These are phyloP conservation scores for Saksenaea vasiformis DNA, from an alignment of 371 early-diverging fungal species.

Conservation along the genomic window DNA sequence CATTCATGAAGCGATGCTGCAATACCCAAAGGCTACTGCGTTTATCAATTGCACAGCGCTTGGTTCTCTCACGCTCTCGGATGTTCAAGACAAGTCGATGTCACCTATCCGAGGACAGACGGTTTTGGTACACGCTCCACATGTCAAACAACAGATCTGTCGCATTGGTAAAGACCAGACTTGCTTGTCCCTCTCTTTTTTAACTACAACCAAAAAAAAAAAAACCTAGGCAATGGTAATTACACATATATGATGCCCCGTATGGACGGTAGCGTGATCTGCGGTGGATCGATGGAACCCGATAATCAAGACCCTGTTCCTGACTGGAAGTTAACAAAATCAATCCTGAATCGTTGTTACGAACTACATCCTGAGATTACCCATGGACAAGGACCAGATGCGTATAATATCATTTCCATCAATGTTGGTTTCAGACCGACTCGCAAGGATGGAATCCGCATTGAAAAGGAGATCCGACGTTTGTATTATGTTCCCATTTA, in stretches of 20 bases:
- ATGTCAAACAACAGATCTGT: conserved; percentile 52
- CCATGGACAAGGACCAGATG: conserved; percentile 40
- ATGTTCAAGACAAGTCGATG: conserved; percentile 66
- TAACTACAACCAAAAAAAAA: too few species aligned
- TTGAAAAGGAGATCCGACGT: conserved; percentile 64
- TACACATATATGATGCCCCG: conserved; percentile 83
- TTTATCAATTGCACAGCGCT: conserved; percentile 79
- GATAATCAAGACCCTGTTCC: conserved; percentile 30
- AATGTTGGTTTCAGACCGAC: conserved; percentile 77
- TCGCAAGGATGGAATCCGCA: conserved; percentile 69
- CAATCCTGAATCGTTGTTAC: conserved; percentile 33
- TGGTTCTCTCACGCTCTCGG: conserved; percentile 61
- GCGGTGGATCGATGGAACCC: conserved; percentile 58
- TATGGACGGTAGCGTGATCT: conserved; percentile 74
- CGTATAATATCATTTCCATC: conserved; percentile 60
- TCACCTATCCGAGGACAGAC: conserved; percentile 81
- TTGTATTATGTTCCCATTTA: conserved; percentile 19
- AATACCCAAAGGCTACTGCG: conserved; percentile 40
- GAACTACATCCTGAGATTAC: conserved; percentile 40
- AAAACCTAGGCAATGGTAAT: conserved; percentile 21
- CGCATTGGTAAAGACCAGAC: conserved; percentile 24
- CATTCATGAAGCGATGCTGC: conserved; percentile 53
- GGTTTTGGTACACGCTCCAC: conserved; percentile 66
- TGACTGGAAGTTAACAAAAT: conserved; percentile 35
- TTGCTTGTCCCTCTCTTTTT: too few species aligned